Evolutionary conservation across 768 basidiomycete genomes (phyloP), one percentile per base, ranked within the genome.

Genomic region (Terana coerulea): DNA sequence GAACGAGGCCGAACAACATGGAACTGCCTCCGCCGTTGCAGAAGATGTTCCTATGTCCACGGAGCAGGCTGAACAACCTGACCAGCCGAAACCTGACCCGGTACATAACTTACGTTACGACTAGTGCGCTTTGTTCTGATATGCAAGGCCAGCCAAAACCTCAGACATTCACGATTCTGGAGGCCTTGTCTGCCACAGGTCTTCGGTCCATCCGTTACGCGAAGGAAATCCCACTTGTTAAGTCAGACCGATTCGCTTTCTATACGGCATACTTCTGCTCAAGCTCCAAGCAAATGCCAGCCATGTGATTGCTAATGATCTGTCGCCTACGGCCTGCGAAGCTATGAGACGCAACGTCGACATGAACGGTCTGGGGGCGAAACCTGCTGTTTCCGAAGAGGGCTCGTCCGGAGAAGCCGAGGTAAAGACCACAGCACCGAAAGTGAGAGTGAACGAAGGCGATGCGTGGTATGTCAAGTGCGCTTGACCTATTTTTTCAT

Each of bases 201-300:
- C 77, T 99, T 24, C 84, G 97, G 6, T 88, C 95, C 1, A 97
- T 99, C 48, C 89, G 97, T 30, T 99, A 98, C 66, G 95, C 95
- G 0, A 93, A 97, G 61, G 97, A 99, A 69, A 93, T 99, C 8
- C 93, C 95, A 1, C 77, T 87, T 36, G 79, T 92, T 51, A 90
- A 84, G 95, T 97, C 44, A 65, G 41, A 24, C 22, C 36, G 82
- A 44, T 21, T 11, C 19, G 24, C 21, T 28, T 28, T 35, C 8
- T 15, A 10, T 7, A 30, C 5, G 10, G 22, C 3, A 3, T 24
- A 10, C 24, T 24, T 14, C 5, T n/a, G 33, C 37, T 24, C 40
- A 25, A 5, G n/a, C 7, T 3, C 21, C 26, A 19, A 17, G 12
- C 24, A 26, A 5, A 15, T 31, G n/a, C 5, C 55, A 98, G 95